Evolutionary conservation across 495 filamentous ascomycete genomes (phyloP).

Genomic region (Lasiosphaeria miniovina): DNA sequence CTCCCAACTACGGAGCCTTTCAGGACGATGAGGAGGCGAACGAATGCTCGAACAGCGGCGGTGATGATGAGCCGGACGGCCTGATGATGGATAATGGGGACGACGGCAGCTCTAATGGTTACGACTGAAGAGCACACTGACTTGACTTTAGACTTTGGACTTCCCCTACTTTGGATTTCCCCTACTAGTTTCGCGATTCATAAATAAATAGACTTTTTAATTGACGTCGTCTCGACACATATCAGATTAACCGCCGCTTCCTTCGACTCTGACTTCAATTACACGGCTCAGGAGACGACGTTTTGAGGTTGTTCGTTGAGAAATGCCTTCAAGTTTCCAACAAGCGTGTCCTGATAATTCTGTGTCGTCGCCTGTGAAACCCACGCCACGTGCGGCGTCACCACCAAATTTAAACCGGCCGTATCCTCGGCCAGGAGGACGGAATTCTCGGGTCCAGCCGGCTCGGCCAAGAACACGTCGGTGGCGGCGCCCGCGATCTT

Average conservation of each 20-base stretch:
- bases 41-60: background rate
- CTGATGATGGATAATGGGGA: background rate
- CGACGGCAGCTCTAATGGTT: background rate
- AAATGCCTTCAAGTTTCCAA: conserved; percentile 23
- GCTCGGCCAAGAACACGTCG: conserved; percentile 55
- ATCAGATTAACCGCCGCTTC: background rate
- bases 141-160: no score
- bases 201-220: no score
- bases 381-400: conserved; percentile 45
- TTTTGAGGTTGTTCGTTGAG: background rate
- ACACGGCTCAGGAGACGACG: background rate
- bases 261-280: background rate
- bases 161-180: no score
- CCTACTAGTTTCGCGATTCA: no score
- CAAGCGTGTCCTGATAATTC: conserved; percentile 32
- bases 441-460: conserved; percentile 33
- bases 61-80: background rate
- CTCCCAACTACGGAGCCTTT: conserved; percentile 12
- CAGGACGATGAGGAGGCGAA: conserved; percentile 18
- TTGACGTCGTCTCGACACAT: no score
- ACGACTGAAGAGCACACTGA: background rate
- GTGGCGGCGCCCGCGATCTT: conserved; percentile 51
- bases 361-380: conserved; percentile 33
- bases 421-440: conserved; percentile 24
- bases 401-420: conserved; percentile 34